Evolutionary conservation across 192 early-diverging fungal genomes (phyloP), one percentile per base, ranked within the genome.

Genomic region (Pecoramyces ruminantium): DNA sequence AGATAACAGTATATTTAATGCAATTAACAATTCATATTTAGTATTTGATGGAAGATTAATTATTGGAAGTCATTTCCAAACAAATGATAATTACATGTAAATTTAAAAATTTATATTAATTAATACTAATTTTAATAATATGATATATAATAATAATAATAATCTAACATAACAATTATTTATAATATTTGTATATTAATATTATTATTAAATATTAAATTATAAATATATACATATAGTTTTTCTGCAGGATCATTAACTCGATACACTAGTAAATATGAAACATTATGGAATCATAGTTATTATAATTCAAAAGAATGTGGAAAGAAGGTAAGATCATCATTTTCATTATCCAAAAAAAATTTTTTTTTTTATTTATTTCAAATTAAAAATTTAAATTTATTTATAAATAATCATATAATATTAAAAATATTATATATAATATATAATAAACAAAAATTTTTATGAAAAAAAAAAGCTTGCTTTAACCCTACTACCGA

Each of bases 21-120:
- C 79, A 38, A 86, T 90, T 67, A 90, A 90, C 77, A 86, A 90
- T 81, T 85, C 84, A 77, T 86, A 81, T 77, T 81, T 90, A 39
- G 88, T 90, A 2, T 89, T 88, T 84, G 89, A 90, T 78, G 88
- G 84, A 2, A 79, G 79, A 28, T 80, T 90, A 30, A 87, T 90
- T 17, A 84, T 90, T 67, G 87, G 88, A 81, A 89, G 88, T 78
- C 84, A 85, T 78, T 90, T 87, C 77, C 78, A 85, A 28, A 90
- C 89, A 12, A 85, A 86, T 67, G 89, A 90, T 80, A 81, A 84
- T n/a, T 87, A 81, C 78, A 84, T 90, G 80, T 89, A 78, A 83
- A 80, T 82, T 34, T 34, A 34, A 29, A 25, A 30, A 27, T 17
- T 29, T 13, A 16, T 29, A 28, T 21, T 29, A 21, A 29, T 16